Evolutionary conservation across 805 yeast species (phyloP), one percentile per base, ranked within the genome.

Genomic region (Candida railenensis): DNA sequence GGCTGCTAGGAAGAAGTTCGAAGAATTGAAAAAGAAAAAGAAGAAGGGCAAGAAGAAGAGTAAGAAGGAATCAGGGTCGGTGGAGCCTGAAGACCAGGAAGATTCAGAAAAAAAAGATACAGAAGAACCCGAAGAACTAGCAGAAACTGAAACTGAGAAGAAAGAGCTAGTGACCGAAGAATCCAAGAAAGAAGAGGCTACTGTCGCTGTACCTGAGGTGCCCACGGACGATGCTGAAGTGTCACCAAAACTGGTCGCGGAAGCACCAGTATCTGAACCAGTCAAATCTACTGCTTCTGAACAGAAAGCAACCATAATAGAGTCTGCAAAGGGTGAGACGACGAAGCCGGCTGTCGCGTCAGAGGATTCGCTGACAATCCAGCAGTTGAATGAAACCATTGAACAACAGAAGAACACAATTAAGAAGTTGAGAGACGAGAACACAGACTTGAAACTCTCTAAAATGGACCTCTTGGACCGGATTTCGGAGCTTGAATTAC

Each of bases 1-100:
- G 52, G 85, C 85, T 2, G 94, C 92, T 3, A 77, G 86, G 56
- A 85, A 83, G 67, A 78, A 83, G 74, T 80, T 73, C 53, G 90
- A 85, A 48, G 88, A 84, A 56, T 66, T 86, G 71, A 86, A 80
- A 65, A 73, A 72, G 64, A 73, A 71, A 52, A 71, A 73, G 58
- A 71, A 82, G 70, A 80, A 80, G 65, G 74, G 74, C 63, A 73
- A 69, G 60, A 78, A 74, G 60, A 77, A 73, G 58, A 72, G 74
- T 62, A 71, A 71, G 65, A 66, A 69, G 62, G 71, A 68, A 56
- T 50, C 45, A n/a, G 48, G 37, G 20, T 32, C 47, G 4, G 52
- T 48, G 8, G 53, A 36, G n/a, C 47, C 45, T 11, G 56, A 52
- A 40, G 58, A 46, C 32, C 19, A 28, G 22, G 33, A 48, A 18